These are phyloP conservation scores for Globisporangium acanthophoron DNA, from an alignment of 352 stramenopile species.

Conservation along the genomic window DNA sequence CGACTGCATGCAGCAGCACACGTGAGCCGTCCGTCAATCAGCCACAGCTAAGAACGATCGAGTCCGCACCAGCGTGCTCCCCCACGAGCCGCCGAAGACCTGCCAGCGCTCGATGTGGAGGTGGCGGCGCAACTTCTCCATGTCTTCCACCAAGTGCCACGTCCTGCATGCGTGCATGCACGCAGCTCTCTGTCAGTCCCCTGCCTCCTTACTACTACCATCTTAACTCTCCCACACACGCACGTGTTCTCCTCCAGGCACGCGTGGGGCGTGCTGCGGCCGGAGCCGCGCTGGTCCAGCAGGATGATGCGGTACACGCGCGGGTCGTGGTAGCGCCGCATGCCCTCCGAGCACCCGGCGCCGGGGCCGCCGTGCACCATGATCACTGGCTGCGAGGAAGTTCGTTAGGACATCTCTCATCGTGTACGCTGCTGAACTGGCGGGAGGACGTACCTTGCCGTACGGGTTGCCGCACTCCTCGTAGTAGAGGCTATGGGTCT, in stretches of 20 bases:
- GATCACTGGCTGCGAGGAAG: conserved; percentile 66
- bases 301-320: conserved; percentile 90
- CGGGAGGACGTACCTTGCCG: conserved; percentile 34
- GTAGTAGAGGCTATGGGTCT: conserved; percentile 88
- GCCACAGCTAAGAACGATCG: background rate
- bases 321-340: conserved; percentile 92
- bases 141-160: conserved; percentile 90
- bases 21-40: too few relatives aligned
- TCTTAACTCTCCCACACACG: conserved; percentile 3
- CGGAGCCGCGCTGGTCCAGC: conserved; percentile 92
- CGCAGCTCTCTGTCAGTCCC: background rate
- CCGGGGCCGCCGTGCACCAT: conserved; percentile 93
- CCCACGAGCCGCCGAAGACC: conserved; percentile 94
- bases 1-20: conserved; percentile 24
- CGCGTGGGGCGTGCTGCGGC: conserved; percentile 82
- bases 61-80: conserved; percentile 76
- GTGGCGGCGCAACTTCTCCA: conserved; percentile 86
- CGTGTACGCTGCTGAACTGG: too few relatives aligned
- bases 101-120: conserved; percentile 89
- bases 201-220: background rate
- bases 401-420: background rate
- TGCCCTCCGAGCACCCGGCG: conserved; percentile 80
- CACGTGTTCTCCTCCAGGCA: conserved; percentile 87
- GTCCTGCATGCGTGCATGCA: conserved; percentile 31
- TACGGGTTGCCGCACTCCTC: conserved; percentile 86